Evolutionary conservation across 2,329 filamentous ascomycete genomes (phyloP).

Genomic region (Cladosporium halotolerans): DNA sequence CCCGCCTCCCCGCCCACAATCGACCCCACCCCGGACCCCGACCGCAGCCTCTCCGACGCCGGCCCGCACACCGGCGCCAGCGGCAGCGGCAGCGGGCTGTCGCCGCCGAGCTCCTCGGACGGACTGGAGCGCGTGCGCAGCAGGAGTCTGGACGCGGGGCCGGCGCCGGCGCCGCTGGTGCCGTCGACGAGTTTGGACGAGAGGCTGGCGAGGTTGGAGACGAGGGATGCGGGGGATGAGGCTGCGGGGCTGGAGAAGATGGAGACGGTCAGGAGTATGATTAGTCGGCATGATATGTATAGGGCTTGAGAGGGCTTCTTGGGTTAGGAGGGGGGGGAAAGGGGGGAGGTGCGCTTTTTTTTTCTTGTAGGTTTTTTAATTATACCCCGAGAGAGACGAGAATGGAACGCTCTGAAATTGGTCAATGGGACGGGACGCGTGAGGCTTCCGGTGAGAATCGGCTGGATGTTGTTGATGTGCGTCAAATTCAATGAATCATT

Average conservation of each 20-base stretch:
- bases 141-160: conserved; percentile 17
- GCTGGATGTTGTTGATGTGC: too few species aligned
- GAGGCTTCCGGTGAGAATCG: too few species aligned
- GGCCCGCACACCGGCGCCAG: conserved; percentile 13
- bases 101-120: neutral
- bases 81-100: neutral
- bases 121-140: conserved; percentile 14
- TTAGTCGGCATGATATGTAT: conserved; percentile 39
- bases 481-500: too few species aligned
- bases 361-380: too few species aligned
- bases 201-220: conserved; percentile 25
- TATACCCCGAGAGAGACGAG: too few species aligned
- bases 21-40: conserved; percentile 18
- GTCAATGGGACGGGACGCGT: too few species aligned
- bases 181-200: conserved; percentile 4
- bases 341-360: neutral
- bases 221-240: conserved; percentile 22
- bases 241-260: conserved; percentile 19
- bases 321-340: neutral
- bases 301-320: neutral
- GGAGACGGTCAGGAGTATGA: conserved; percentile 31
- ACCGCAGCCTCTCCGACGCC: conserved; percentile 25
- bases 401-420: too few species aligned
- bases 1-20: conserved; percentile 5
- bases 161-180: neutral